Evolutionary conservation across 179 eudicot species (phyloP).

Genomic region (Beta lomatogona): DNA sequence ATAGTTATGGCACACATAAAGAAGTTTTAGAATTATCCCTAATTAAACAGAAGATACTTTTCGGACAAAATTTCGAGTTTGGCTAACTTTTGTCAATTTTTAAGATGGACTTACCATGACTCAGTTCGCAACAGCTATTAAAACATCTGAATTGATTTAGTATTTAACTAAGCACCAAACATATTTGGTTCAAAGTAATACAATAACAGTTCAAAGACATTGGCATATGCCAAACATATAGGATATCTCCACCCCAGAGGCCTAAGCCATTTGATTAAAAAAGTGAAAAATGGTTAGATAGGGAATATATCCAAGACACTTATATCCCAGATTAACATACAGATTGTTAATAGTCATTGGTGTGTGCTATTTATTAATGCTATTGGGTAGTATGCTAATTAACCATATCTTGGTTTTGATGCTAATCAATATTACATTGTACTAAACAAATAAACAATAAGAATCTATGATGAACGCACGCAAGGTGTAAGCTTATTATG

Average conservation of each 20-base stretch:
- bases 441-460: background rate
- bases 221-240: slow-evolving; percentile 14
- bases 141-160: too few relatives aligned
- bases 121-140: too few relatives aligned
- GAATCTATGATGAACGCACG: slow-evolving; percentile 13
- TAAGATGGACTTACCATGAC: too few relatives aligned
- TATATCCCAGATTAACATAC: background rate
- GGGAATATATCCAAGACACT: background rate
- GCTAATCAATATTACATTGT: background rate
- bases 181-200: slow-evolving; percentile 1
- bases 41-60: too few relatives aligned
- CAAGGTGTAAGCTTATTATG: background rate
- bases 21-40: too few relatives aligned
- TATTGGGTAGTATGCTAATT: background rate
- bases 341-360: background rate
- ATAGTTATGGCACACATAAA: too few relatives aligned
- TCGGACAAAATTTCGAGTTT: too few relatives aligned
- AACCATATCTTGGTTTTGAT: slow-evolving; percentile 5
- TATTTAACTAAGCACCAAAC: background rate
- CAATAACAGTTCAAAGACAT: slow-evolving; percentile 19
- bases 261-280: background rate
- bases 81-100: too few relatives aligned
- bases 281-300: background rate
- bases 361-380: background rate
- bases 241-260: background rate